phyloP scores from a whole-genome alignment of 2,329 filamentous ascomycete genomes.

The Botrytis elliptica region DNA sequence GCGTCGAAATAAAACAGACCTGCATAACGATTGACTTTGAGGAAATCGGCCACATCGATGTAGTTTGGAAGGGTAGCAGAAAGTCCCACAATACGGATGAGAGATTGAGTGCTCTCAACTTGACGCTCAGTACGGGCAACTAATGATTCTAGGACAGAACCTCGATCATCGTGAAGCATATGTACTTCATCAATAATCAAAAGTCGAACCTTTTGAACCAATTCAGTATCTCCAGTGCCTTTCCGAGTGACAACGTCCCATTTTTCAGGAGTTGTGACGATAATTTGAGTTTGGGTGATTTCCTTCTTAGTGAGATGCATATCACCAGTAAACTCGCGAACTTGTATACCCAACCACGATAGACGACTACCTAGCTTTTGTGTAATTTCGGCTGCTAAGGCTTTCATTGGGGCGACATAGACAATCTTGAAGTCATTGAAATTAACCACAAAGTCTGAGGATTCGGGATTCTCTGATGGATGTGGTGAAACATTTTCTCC shows the following conservation, averaged over 20 bases:
- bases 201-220: conserved; percentile 94
- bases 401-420: conserved; percentile 99
- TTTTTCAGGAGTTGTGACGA: conserved; percentile 97
- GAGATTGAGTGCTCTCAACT: conserved; percentile 94
- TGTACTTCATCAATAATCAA: conserved; percentile 99
- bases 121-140: conserved; percentile 94
- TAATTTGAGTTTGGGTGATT: conserved; percentile 94
- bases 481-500: conserved; percentile 81
- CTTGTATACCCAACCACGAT: conserved; percentile 89
- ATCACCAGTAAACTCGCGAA: conserved; percentile 92
- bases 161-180: conserved; percentile 97
- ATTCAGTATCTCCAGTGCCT: conserved; percentile 92
- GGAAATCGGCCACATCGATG: conserved; percentile 92
- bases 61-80: conserved; percentile 97
- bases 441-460: conserved; percentile 78
- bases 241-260: conserved; percentile 99
- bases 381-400: conserved; percentile 91
- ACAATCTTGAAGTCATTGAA: conserved; percentile 95
- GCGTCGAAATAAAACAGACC: conserved; percentile 96
- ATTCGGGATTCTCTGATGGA: conserved; percentile 70
- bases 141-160: conserved; percentile 91
- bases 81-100: conserved; percentile 93
- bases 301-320: conserved; percentile 98
- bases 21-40: conserved; percentile 90
- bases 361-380: conserved; percentile 90